phyloP scores from a whole-genome alignment of 208 protist genomes.

The Trypanosoma boissoni region DNA sequence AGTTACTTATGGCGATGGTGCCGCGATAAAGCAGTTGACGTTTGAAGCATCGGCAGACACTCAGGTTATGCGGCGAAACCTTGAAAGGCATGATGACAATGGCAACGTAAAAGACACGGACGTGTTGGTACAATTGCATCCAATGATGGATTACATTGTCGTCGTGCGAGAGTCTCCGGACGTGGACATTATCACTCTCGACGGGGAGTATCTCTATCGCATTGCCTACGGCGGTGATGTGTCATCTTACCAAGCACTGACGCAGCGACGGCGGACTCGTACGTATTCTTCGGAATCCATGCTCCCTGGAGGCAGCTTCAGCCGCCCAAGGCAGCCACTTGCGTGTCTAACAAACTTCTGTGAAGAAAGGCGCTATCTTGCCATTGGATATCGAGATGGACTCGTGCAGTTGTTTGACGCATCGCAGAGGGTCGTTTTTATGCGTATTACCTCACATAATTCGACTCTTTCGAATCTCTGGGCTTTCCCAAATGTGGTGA shows the following conservation, averaged over 20 bases:
- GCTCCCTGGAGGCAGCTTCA: not conserved
- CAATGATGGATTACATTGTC: constrained; percentile 12
- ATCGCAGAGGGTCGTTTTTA: constrained; percentile 53
- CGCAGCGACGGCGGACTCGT: constrained; percentile 2
- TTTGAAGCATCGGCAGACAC: not conserved
- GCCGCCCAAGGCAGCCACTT: not conserved
- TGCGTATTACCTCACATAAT: constrained; percentile 24
- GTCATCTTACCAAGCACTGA: constrained; percentile 1
- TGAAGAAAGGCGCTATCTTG: constrained; percentile 28
- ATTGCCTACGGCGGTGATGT: constrained; percentile 25
- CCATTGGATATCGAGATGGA: constrained; percentile 58
- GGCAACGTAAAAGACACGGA: not conserved
- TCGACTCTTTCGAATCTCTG: constrained; percentile 10
- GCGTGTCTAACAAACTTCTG: constrained; percentile 22
- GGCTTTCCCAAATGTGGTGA: constrained; percentile 14
- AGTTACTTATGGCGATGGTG: constrained; percentile 12
- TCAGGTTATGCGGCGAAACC: not conserved
- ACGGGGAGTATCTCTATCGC: constrained; percentile 21
- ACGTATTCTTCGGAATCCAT: constrained; percentile 7
- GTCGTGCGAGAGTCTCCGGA: constrained; percentile 19
- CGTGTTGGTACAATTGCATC: not conserved
- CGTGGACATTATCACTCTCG: constrained; percentile 17
- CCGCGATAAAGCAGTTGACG: not conserved
- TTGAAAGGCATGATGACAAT: too few relatives aligned
- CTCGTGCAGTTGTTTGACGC: constrained; percentile 81